These are phyloP conservation scores for Ustilago vetiveriae DNA, from an alignment of 1,284 basidiomycete genomes.

Conservation along the genomic window DNA sequence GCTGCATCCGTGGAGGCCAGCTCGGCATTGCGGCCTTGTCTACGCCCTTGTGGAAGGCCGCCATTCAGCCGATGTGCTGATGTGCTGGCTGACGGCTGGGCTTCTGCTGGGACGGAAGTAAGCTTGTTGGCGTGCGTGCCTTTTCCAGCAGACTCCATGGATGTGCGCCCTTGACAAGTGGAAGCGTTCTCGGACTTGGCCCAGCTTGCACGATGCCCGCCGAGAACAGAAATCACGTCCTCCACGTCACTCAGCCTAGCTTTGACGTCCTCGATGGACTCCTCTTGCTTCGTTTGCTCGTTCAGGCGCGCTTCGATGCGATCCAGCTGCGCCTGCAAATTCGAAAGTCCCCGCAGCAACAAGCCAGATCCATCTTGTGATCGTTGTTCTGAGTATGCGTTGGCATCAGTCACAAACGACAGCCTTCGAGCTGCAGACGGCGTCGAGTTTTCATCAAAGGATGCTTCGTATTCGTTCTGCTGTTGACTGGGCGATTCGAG, in stretches of 20 bases:
- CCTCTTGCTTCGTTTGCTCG: slow-evolving; percentile 14
- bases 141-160: not conserved
- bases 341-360: slow-evolving; percentile 19
- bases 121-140: not conserved
- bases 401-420: slow-evolving; percentile 4
- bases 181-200: not conserved
- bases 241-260: slow-evolving; percentile 36
- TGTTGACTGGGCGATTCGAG: slow-evolving; percentile 7
- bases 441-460: not conserved
- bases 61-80: not conserved
- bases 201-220: slow-evolving; percentile 29
- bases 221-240: slow-evolving; percentile 35
- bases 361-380: slow-evolving; percentile 5
- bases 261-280: slow-evolving; percentile 30
- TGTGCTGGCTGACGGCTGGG: not conserved
- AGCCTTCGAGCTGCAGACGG: slow-evolving; percentile 11
- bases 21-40: slow-evolving; percentile 29
- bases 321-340: slow-evolving; percentile 32
- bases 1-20: slow-evolving; percentile 42
- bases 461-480: slow-evolving; percentile 3
- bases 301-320: slow-evolving; percentile 34
- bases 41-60: slow-evolving; percentile 5
- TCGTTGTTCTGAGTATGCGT: not conserved
- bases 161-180: not conserved
- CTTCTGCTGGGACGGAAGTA: not conserved